Conservation (phyloP, 352 stramenopile genomes). For the Plasmopara halstedii region DNA sequence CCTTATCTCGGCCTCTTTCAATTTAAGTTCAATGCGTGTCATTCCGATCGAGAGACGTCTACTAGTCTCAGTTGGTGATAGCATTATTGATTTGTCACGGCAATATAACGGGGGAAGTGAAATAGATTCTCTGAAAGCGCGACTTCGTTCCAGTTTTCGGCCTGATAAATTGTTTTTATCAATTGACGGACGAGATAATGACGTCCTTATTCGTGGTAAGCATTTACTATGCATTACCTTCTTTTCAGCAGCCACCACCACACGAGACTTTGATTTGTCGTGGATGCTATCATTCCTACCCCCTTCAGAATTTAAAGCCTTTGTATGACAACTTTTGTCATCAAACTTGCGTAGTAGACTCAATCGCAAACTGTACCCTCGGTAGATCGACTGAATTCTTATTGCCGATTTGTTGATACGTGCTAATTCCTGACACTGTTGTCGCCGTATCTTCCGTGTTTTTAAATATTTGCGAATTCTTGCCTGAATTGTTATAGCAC, state of each 20-base stretch:
- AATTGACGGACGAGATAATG: slow-evolving; percentile 7
- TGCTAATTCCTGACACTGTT: slow-evolving; percentile 46
- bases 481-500: slow-evolving; percentile 63
- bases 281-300: slow-evolving; percentile 10
- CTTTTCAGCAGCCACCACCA: background rate
- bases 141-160: background rate
- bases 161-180: slow-evolving; percentile 1
- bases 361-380: slow-evolving; percentile 47
- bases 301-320: slow-evolving; percentile 3
- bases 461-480: slow-evolving; percentile 51
- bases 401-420: slow-evolving; percentile 55
- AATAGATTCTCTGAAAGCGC: slow-evolving; percentile 5
- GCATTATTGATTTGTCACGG: slow-evolving; percentile 9
- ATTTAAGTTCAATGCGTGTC: slow-evolving; percentile 42
- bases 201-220: background rate
- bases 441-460: slow-evolving; percentile 30
- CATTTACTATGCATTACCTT: background rate
- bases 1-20: slow-evolving; percentile 48
- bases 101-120: slow-evolving; percentile 18
- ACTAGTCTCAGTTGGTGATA: slow-evolving; percentile 8
- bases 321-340: slow-evolving; percentile 14
- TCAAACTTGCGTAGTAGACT: slow-evolving; percentile 37
- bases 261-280: background rate
- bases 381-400: slow-evolving; percentile 62
- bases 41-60: slow-evolving; percentile 21